Evolutionary conservation across 1,284 basidiomycete genomes (phyloP).

Genomic region (Melampsora americana): DNA sequence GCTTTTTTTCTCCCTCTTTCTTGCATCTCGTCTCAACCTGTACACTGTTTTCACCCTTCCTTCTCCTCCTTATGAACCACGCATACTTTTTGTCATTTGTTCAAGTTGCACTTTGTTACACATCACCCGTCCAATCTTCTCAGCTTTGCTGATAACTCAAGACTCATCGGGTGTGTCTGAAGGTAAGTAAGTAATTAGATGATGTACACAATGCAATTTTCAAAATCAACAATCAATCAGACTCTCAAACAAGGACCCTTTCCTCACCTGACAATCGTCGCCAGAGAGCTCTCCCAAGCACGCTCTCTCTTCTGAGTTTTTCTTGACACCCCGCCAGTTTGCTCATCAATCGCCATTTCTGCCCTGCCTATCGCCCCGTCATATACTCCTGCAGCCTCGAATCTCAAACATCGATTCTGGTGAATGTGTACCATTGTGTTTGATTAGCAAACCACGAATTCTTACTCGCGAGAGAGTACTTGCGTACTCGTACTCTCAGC

Average conservation of each 20-base stretch:
- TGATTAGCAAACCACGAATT: too few relatives aligned
- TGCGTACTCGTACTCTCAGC: too few relatives aligned
- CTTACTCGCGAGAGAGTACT: too few relatives aligned
- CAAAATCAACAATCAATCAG: not conserved
- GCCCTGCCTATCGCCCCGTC: not conserved
- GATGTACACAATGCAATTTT: too few relatives aligned
- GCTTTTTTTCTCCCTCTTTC: conserved; percentile 1
- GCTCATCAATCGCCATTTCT: not conserved
- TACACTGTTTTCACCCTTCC: too few relatives aligned
- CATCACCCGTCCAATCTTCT: not conserved
- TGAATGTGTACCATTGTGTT: too few relatives aligned
- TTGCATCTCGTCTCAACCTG: conserved; percentile 1
- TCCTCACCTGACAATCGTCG: not conserved
- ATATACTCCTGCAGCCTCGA: not conserved
- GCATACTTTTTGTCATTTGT: too few relatives aligned
- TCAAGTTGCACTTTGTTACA: not conserved
- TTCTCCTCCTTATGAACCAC: too few relatives aligned
- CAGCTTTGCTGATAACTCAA: not conserved
- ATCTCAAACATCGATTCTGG: conserved; percentile 6
- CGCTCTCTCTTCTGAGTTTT: not conserved
- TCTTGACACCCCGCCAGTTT: not conserved
- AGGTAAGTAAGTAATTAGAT: not conserved
- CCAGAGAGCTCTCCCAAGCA: not conserved
- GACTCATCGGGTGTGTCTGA: not conserved
- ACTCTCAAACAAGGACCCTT: not conserved